These are phyloP conservation scores for Paramecium biaurelia DNA, from an alignment of 73 alveolate genomes.

Conservation along the genomic window DNA sequence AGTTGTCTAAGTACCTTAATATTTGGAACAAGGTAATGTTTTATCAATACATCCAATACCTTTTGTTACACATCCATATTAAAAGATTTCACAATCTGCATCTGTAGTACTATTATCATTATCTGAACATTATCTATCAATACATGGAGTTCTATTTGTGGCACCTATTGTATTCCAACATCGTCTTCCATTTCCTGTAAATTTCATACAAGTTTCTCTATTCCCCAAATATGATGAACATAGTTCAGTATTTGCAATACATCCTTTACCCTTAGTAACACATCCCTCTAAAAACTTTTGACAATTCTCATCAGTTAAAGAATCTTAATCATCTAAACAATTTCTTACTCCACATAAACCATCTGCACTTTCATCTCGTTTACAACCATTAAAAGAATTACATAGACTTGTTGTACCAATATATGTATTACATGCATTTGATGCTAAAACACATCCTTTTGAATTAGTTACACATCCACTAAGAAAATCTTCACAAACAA, in stretches of 20 bases:
- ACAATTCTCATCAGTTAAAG: not conserved
- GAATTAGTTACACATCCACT: not conserved
- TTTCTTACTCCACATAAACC: not conserved
- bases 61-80: not conserved
- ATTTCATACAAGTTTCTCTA: not conserved
- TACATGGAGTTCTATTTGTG: not conserved
- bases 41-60: conserved; percentile 21
- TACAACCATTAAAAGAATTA: not conserved
- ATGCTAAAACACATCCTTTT: not conserved
- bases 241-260: conserved; percentile 21
- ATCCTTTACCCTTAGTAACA: conserved; percentile 30
- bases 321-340: conserved; percentile 4
- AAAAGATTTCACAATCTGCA: not conserved
- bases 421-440: not conserved
- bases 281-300: not conserved
- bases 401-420: not conserved
- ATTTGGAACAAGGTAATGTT: not conserved
- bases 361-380: not conserved
- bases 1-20: not conserved
- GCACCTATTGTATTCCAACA: conserved; percentile 12
- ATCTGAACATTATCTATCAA: not conserved
- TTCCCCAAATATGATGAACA: not conserved
- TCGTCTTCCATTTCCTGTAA: conserved; percentile 21
- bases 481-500: not conserved
- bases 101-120: conserved; percentile 7